These are phyloP conservation scores for Fusarium illudens DNA, from an alignment of 2,329 filamentous ascomycete species.

Conservation along the genomic window DNA sequence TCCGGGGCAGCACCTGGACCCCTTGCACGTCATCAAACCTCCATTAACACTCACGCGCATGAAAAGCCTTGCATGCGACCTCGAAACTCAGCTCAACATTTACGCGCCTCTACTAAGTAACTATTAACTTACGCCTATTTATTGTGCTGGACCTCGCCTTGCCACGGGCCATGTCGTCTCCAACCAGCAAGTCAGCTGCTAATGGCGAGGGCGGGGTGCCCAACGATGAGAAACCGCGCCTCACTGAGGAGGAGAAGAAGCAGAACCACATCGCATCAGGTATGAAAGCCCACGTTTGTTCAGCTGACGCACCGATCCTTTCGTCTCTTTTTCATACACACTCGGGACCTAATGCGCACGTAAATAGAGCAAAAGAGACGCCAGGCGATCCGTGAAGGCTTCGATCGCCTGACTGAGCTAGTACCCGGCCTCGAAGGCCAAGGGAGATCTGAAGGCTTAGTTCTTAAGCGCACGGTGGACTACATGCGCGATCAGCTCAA, in stretches of 20 bases:
- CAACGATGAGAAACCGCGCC: conserved; percentile 58
- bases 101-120: neutral
- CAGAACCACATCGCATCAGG: conserved; percentile 64
- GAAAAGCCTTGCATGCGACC: conserved; percentile 8
- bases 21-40: conserved; percentile 38
- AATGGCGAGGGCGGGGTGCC: conserved; percentile 37
- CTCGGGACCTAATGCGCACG: conserved; percentile 15
- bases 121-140: neutral
- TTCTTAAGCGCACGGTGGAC: conserved; percentile 76
- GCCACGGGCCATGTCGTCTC: conserved; percentile 40
- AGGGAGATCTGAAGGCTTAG: conserved; percentile 83
- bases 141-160: neutral
- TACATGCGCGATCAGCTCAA: conserved; percentile 69
- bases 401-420: conserved; percentile 80
- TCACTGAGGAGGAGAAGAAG: conserved; percentile 64
- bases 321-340: neutral
- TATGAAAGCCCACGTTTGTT: conserved; percentile 38
- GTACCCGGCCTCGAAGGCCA: conserved; percentile 85
- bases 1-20: conserved; percentile 43
- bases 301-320: neutral
- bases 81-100: neutral
- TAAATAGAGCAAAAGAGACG: conserved; percentile 55
- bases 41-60: conserved; percentile 27
- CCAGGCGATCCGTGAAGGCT: conserved; percentile 79
- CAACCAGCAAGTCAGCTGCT: conserved; percentile 42